Conservation (phyloP, 2,329 filamentous ascomycete genomes). For the Botryotinia narcissicola region DNA sequence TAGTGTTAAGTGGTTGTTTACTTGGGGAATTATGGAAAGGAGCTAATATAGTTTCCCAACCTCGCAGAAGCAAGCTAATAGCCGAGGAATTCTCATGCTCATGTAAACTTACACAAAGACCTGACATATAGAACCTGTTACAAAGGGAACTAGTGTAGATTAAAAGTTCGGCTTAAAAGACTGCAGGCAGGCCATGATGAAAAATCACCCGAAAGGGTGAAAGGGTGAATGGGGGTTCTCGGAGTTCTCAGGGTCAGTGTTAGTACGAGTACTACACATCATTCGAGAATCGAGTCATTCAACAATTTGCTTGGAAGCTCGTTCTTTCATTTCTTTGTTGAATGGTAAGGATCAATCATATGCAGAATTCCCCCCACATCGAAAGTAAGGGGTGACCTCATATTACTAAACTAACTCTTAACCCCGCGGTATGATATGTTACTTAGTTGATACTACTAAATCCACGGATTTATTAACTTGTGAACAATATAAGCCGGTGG, state of each 20-base stretch:
- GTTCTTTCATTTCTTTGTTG: conserved; percentile 14
- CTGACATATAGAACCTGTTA: background rate
- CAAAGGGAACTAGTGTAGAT: background rate
- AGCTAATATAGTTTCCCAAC: background rate
- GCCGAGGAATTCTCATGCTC: background rate
- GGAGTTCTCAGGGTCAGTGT: background rate
- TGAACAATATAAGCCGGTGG: background rate
- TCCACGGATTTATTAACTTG: background rate
- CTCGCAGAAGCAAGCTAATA: background rate
- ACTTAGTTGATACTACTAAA: background rate
- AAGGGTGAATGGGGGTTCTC: background rate
- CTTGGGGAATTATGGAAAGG: background rate
- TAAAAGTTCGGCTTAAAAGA: background rate
- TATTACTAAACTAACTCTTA: conserved; percentile 19
- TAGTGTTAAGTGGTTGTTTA: background rate
- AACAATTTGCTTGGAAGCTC: conserved; percentile 2
- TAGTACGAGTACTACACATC: background rate
- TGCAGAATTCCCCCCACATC: conserved; percentile 3
- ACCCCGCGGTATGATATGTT: background rate
- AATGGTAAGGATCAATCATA: conserved; percentile 6
- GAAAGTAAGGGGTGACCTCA: conserved; percentile 18
- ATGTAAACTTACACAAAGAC: conserved; percentile 5
- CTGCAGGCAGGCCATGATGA: background rate
- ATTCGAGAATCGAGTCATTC: background rate
- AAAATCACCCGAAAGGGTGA: conserved; percentile 6